Evolutionary conservation across 106 monocot species (phyloP), one percentile per base, ranked within the genome.

Genomic region (Cymbidium sinense): DNA sequence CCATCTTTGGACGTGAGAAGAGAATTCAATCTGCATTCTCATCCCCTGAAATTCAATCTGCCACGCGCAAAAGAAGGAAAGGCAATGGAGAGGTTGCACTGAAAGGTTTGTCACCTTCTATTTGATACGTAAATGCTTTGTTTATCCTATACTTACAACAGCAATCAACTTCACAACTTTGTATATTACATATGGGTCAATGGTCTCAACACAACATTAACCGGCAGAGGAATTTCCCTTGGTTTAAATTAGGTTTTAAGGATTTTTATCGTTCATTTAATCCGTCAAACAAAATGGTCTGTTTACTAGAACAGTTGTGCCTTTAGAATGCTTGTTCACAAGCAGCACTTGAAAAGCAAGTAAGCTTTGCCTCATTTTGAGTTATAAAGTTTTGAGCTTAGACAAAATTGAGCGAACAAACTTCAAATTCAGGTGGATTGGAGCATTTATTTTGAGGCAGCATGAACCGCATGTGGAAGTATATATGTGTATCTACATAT

Each of bases 61-160:
- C 62, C 64, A 27, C 31, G 7, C 73, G 58, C 15, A 93, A 86
- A 64, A 75, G 88, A 82, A 88, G 80, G 58, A 86, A 61, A 86
- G 80, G 25, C 50, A 77, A 52, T 62, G 84, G 80, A 80, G 81
- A 87, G 20, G 35, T 34, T 84, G 41, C 76, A 62, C 43, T 55
- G 62, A 52, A 79, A 80, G 90, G 95, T 87, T 81, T 65, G 39
- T 34, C 15, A 37, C 0, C 21, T 34, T 35, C 67, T 33, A 33
- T 67, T 67, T 67, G 31, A 33, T 67, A 33, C 30, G 31, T 15
- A 13, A 0, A 3, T 67, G 33, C 17, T 67, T 31, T 33, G 67
- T 67, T 33, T 33, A 30, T 17, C 31, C 31, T 13, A 67, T 67
- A 30, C 7, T 65, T 30, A 33, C 4, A 2, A 67, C 12, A 23